Evolutionary conservation across 148 eudicot species (phyloP).

Genomic region (Fallopia convolvulus): DNA sequence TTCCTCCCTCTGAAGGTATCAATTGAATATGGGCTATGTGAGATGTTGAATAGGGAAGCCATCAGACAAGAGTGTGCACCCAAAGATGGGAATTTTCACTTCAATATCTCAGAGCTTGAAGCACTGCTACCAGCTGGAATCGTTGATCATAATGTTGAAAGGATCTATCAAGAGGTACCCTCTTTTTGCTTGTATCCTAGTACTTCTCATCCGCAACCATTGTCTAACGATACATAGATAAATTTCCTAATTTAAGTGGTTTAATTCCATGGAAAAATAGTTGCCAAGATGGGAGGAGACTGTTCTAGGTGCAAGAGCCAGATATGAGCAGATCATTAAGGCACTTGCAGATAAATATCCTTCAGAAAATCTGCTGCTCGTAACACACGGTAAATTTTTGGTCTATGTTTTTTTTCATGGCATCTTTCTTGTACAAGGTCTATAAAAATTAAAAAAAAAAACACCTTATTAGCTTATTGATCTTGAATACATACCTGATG

Average conservation of each 20-base stretch:
- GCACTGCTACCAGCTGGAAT: constrained; percentile 70
- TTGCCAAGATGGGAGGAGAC: constrained; percentile 84
- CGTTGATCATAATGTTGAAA: constrained; percentile 43
- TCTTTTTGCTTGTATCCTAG: not conserved
- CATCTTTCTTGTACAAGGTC: not conserved
- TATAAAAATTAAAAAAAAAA: not conserved
- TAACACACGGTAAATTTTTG: constrained; percentile 75
- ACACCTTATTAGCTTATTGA: not conserved
- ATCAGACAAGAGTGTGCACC: constrained; percentile 56
- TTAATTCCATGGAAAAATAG: constrained; percentile 22
- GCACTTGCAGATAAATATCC: constrained; percentile 88
- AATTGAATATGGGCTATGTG: constrained; percentile 81
- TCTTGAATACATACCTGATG: not conserved
- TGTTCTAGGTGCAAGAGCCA: constrained; percentile 39
- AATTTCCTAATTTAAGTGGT: constrained; percentile 12
- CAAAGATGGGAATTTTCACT: constrained; percentile 63
- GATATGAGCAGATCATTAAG: constrained; percentile 52
- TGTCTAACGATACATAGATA: not conserved
- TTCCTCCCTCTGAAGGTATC: constrained; percentile 47
- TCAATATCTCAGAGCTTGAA: constrained; percentile 55
- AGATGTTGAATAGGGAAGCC: constrained; percentile 67
- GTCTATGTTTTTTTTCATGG: not conserved
- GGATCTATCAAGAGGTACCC: constrained; percentile 61
- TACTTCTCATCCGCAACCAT: not conserved
- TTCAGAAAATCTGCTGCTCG: constrained; percentile 76